phyloP scores from a whole-genome alignment of 1,284 basidiomycete species.

The Moesziomyces globuligerus region DNA sequence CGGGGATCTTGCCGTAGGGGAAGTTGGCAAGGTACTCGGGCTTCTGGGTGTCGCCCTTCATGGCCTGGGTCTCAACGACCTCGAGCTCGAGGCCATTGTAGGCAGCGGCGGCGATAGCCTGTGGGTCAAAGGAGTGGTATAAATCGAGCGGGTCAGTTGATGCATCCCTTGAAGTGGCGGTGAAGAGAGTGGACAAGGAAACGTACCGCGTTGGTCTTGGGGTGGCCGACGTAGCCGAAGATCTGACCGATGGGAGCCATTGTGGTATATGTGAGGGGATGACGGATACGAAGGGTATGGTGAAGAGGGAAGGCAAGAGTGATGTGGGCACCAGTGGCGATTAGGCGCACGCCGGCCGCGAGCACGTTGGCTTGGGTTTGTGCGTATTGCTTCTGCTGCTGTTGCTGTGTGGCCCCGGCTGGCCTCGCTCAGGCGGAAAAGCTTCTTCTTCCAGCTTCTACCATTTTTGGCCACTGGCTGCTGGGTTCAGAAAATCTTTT shows the following conservation, averaged over 20 bases:
- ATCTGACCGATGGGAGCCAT: slow-evolving; percentile 65
- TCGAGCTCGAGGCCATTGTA: slow-evolving; percentile 63
- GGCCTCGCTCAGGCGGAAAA: slow-evolving; percentile 6
- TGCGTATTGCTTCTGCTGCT: too few species aligned
- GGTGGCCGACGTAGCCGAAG: slow-evolving; percentile 52
- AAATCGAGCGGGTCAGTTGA: not conserved
- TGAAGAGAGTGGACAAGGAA: not conserved
- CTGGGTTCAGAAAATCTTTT: slow-evolving; percentile 2
- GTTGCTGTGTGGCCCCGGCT: too few species aligned
- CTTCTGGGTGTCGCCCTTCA: slow-evolving; percentile 53
- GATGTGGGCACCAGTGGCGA: not conserved
- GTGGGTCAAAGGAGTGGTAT: not conserved
- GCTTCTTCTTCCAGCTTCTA: slow-evolving; percentile 22
- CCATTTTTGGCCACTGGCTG: not conserved
- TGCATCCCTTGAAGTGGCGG: not conserved
- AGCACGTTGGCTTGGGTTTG: too few species aligned
- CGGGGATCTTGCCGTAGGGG: slow-evolving; percentile 73
- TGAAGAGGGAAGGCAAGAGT: not conserved
- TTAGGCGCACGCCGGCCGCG: not conserved
- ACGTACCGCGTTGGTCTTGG: slow-evolving; percentile 51
- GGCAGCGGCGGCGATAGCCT: slow-evolving; percentile 60
- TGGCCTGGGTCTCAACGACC: slow-evolving; percentile 46
- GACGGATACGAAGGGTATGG: slow-evolving; percentile 28
- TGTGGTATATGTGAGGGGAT: slow-evolving; percentile 26
- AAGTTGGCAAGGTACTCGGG: slow-evolving; percentile 63